Conservation (phyloP, 768 basidiomycete species). For the Rubroboletus pulcherrimus region DNA sequence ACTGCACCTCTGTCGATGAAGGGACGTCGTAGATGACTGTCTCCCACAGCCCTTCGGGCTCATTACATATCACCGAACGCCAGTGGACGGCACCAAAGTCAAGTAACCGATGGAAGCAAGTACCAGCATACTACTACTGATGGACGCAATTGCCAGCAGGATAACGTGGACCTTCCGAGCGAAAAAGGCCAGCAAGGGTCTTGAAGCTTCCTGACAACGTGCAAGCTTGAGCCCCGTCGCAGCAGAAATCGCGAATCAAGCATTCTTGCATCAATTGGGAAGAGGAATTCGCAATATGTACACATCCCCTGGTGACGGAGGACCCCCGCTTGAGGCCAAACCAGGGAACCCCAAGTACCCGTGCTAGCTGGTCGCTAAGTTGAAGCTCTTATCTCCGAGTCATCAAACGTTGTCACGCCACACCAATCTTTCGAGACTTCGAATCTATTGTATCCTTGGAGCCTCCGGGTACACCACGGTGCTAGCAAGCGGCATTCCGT, state of each 20-base stretch:
- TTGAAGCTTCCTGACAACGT: background rate
- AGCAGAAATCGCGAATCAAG: background rate
- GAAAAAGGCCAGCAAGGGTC: background rate
- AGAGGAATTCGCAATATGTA: background rate
- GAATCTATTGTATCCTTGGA: background rate
- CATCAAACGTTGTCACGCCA: background rate
- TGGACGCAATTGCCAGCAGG: background rate
- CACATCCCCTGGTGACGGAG: background rate
- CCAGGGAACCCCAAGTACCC: background rate
- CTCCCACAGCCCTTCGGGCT: background rate
- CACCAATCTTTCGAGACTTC: background rate
- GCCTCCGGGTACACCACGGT: background rate
- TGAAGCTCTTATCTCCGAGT: background rate
- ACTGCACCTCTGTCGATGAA: no score
- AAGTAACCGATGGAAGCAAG: conserved; percentile 12
- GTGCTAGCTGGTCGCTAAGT: background rate
- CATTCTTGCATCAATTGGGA: background rate
- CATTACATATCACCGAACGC: background rate
- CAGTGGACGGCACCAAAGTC: background rate
- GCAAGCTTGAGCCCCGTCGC: background rate
- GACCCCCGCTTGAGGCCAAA: background rate
- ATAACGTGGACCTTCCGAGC: background rate
- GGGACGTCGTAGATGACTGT: no score
- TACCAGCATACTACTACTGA: background rate
- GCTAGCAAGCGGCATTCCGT: background rate